phyloP scores from a whole-genome alignment of 768 basidiomycete species.

The Suillus decipiens region DNA sequence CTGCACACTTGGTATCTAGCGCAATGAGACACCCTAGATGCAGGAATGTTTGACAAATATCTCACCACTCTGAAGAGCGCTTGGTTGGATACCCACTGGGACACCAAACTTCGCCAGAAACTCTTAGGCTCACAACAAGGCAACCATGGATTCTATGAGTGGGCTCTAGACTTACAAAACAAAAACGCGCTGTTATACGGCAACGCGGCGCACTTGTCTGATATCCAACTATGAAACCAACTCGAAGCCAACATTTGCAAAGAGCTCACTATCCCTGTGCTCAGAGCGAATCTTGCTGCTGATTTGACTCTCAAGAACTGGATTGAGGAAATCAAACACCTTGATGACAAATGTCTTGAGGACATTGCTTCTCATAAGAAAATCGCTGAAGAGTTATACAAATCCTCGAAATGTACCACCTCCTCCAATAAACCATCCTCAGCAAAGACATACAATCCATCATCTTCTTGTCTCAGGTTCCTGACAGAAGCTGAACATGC shows the following conservation, averaged over 20 bases:
- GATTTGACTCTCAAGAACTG: accelerated
- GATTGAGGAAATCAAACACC: neutral
- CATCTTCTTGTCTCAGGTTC: neutral
- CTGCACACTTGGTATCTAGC: no score
- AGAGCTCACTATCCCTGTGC: accelerated
- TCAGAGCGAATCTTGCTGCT: neutral
- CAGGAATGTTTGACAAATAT: no score
- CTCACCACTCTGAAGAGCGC: no score
- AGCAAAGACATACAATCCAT: accelerated
- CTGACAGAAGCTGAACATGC: neutral
- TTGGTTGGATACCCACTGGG: no score
- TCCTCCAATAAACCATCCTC: accelerated
- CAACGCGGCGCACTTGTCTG: no score
- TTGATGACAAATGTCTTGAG: neutral
- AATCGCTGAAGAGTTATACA: neutral
- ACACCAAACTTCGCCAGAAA: no score
- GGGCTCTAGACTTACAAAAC: no score
- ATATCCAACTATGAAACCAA: accelerated
- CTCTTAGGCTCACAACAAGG: no score
- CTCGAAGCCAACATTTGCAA: neutral
- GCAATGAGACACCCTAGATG: accelerated
- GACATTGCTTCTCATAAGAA: neutral
- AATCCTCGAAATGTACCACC: no score
- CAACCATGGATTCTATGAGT: no score
- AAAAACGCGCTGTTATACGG: no score